phyloP scores from a whole-genome alignment of 768 basidiomycete species.

The Dendrothele bispora region DNA sequence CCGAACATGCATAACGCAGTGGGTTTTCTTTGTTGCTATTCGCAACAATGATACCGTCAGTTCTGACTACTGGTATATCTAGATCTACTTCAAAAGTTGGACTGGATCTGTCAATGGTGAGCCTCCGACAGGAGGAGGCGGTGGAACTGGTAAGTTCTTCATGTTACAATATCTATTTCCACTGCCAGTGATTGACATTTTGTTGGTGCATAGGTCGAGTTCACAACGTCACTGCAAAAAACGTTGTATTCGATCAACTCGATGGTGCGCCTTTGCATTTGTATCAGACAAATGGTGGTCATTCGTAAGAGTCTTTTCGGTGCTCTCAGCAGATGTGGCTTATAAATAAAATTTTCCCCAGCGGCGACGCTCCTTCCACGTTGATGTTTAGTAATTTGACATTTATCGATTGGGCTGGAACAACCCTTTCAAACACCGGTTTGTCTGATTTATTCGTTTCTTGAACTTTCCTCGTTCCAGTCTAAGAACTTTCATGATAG shows the following conservation, averaged over 20 bases:
- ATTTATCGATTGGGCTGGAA: conserved; percentile 50
- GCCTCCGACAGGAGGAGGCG: conserved; percentile 59
- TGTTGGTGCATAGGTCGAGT: background rate
- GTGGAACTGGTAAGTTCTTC: conserved; percentile 39
- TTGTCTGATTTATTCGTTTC: conserved; percentile 11
- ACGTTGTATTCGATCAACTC: conserved; percentile 48
- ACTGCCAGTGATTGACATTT: background rate
- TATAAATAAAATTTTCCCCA: conserved; percentile 15
- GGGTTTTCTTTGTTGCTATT: conserved; percentile 7
- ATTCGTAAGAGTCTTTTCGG: conserved; percentile 30
- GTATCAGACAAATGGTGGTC: conserved; percentile 51
- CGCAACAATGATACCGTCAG: background rate
- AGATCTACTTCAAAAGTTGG: conserved; percentile 63
- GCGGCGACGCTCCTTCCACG: conserved; percentile 49
- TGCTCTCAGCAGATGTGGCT: background rate
- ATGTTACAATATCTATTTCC: background rate
- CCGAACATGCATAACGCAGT: conserved; percentile 59
- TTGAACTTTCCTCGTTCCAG: background rate
- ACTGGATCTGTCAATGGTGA: conserved; percentile 47
- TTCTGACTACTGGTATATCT: conserved; percentile 1
- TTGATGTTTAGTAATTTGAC: conserved; percentile 46
- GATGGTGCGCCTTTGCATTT: conserved; percentile 45
- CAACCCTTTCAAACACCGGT: conserved; percentile 39
- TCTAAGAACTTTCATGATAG: conserved; percentile 27
- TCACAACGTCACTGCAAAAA: conserved; percentile 39